A percentile compares a stretch with the other conserved stretches of the same genome.
These are phyloP conservation scores for Arthrobotrys megalospora DNA, from an alignment of 2,329 filamentous ascomycete genomes.

Conservation along the genomic window DNA sequence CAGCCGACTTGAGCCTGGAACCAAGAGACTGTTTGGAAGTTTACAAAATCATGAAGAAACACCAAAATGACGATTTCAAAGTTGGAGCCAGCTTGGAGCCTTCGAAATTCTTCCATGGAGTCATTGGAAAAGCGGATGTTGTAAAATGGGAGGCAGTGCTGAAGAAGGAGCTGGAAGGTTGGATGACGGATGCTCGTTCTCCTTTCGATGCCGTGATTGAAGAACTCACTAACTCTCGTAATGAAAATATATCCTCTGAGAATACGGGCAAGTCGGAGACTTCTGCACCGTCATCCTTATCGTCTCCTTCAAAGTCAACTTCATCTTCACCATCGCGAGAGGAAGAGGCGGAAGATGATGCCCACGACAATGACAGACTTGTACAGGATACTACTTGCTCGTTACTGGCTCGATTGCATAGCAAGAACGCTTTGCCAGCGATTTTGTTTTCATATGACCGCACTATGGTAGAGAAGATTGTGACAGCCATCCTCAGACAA, in stretches of 20 bases:
- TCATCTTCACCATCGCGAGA: conserved; percentile 5
- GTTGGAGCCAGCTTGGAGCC: conserved; percentile 71
- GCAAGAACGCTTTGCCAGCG: conserved; percentile 78
- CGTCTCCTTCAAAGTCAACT: not conserved
- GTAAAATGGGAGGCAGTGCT: conserved; percentile 76
- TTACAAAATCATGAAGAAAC: conserved; percentile 76
- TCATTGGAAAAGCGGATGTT: conserved; percentile 76
- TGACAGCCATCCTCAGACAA: conserved; percentile 69
- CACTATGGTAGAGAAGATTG: conserved; percentile 72
- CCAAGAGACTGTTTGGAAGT: conserved; percentile 78
- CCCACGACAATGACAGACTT: conserved; percentile 66
- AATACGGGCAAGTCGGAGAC: conserved; percentile 52
- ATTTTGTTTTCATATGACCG: conserved; percentile 85
- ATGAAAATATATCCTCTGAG: not conserved
- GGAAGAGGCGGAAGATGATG: conserved; percentile 61
- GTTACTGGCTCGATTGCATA: conserved; percentile 75
- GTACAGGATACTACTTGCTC: conserved; percentile 70
- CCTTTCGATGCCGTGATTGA: conserved; percentile 72
- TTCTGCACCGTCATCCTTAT: conserved; percentile 15
- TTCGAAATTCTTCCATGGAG: conserved; percentile 68
- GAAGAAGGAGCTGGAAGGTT: conserved; percentile 74
- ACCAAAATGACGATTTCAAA: conserved; percentile 71
- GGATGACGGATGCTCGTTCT: conserved; percentile 74
- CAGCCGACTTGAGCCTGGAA: conserved; percentile 79
- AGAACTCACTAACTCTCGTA: conserved; percentile 64